phyloP scores from a whole-genome alignment of 2,329 filamentous ascomycete genomes.

The Stagonosporopsis tanaceti region DNA sequence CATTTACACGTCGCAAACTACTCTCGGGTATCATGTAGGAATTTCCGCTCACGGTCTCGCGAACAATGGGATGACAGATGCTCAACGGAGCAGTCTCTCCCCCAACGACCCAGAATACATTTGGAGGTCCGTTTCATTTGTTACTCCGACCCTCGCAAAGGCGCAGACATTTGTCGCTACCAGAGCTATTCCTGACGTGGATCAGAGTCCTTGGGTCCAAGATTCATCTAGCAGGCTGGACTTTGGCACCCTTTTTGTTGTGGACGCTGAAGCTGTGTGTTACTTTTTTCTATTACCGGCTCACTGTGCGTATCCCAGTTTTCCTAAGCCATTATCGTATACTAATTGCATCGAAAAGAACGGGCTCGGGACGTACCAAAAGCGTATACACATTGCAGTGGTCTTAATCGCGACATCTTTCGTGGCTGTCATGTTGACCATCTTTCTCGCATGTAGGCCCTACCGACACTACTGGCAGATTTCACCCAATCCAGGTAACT shows the following conservation, averaged over 20 bases:
- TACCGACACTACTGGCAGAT: slow-evolving; percentile 67
- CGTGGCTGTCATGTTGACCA: slow-evolving; percentile 58
- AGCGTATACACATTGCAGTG: slow-evolving; percentile 58
- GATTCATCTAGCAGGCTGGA: slow-evolving; percentile 63
- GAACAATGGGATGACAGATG: slow-evolving; percentile 59
- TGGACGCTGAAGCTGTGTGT: slow-evolving; percentile 65
- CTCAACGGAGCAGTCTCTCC: slow-evolving; percentile 50
- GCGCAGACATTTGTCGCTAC: no score
- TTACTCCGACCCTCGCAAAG: background rate
- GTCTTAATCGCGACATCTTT: slow-evolving; percentile 59
- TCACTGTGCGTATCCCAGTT: slow-evolving; percentile 40
- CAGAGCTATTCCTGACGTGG: slow-evolving; percentile 40
- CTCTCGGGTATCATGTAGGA: slow-evolving; percentile 60
- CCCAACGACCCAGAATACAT: slow-evolving; percentile 20
- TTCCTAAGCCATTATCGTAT: background rate
- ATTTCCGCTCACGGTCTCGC: slow-evolving; percentile 61
- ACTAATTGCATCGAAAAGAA: slow-evolving; percentile 2
- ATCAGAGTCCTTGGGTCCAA: slow-evolving; percentile 60
- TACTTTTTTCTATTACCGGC: slow-evolving; percentile 63
- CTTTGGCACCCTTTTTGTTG: slow-evolving; percentile 60
- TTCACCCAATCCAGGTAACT: slow-evolving; percentile 61
- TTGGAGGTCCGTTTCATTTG: background rate
- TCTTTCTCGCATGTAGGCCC: slow-evolving; percentile 62
- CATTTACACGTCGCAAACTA: slow-evolving; percentile 61
- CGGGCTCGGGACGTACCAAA: slow-evolving; percentile 19